Evolutionary conservation across 768 basidiomycete species (phyloP), one percentile per base, ranked within the genome.

Genomic region (Boletus tylopilopsis): DNA sequence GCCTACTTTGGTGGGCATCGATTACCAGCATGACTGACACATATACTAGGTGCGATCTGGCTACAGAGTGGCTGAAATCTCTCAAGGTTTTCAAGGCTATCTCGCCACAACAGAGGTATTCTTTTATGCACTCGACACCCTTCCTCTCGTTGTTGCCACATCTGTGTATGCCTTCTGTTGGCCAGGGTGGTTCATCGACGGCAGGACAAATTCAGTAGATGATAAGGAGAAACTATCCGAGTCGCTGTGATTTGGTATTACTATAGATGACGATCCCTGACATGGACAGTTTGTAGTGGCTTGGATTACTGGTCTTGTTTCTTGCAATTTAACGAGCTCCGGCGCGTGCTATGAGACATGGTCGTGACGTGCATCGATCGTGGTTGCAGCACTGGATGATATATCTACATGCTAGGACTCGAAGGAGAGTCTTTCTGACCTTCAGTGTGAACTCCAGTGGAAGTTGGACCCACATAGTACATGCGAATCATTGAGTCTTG

Each of bases 121-220:
- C 56, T 87, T 90, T 64, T 90, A 87, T 60, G 77, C 68, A 2
- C 70, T 88, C 33, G 82, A 90, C 62, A 78, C 84, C 0, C 70
- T 87, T 5, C 86, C 85, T 8, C 71, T 87, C 8, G 75, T 82
- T 51, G 61, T 87, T 27, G 82, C 84, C 22, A 76, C 82, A 37
- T 64, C 64, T 1, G 68, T 79, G 13, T 86, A 84, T 56, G 68
- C 77, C 16, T 58, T 71, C 13, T 81, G 84, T 63, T 90, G 85
- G 84, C 87, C 84, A 4, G 81, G 82, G 6, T 63, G 76, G 53
- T 78, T 79, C 58, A 80, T 82, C 18, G 23, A 25, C 1, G 47
- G 25, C 6, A 23, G 4, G 18, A 32, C 11, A 10, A 12, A 21
- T 13, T 7, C 19, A 10, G 15, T 7, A 13, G 13, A 25, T n/a